Evolutionary conservation across 768 basidiomycete species (phyloP), one percentile per base, ranked within the genome.

Genomic region (Butyriboletus loyo): DNA sequence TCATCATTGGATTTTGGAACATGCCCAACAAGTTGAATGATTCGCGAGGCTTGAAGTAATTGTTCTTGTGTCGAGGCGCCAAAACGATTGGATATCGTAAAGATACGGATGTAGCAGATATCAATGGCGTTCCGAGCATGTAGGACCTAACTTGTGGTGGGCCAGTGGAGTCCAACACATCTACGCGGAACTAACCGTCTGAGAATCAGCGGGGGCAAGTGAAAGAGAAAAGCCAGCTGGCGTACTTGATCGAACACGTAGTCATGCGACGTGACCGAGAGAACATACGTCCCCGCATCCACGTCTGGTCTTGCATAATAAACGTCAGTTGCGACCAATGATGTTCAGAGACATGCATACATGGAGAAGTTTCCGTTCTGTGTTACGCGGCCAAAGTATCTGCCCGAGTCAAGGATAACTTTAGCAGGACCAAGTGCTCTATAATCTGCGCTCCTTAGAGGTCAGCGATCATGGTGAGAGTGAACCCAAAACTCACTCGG

Each of bases 1-100:
- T 70, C 77, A 88, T 87, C 89, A 92, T 91, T 7, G 89, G 89
- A 64, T 83, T 92, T 52, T 85, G 81, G 62, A 92, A 74, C 86
- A 92, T 90, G 47, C 74, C 81, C 51, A 86, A 49, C 22, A 89
- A 56, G 66, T 86, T 86, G 76, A 92, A 92, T 17, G 83, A 81
- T 66, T 90, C 80, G 30, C 66, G 79, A 24, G 86, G 83, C 27
- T 83, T 73, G 64, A 87, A 91, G 67, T 86, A 92, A 45, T 62
- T 72, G 61, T 82, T 75, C 64, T 76, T 82, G 50, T 76, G 73
- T 49, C 79, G 80, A 5, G 87, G 76, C 2, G 69, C 62, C 44
- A 92, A 65, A 10, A 70, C 66, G 43, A 90, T 72, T 0, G 88
- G 89, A 64, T 89, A 81, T 5, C 81, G 72, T 10, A 90, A 75